Evolutionary conservation across 768 basidiomycete species (phyloP), one percentile per base, ranked within the genome.

Genomic region (Thelephora aurantiotincta): DNA sequence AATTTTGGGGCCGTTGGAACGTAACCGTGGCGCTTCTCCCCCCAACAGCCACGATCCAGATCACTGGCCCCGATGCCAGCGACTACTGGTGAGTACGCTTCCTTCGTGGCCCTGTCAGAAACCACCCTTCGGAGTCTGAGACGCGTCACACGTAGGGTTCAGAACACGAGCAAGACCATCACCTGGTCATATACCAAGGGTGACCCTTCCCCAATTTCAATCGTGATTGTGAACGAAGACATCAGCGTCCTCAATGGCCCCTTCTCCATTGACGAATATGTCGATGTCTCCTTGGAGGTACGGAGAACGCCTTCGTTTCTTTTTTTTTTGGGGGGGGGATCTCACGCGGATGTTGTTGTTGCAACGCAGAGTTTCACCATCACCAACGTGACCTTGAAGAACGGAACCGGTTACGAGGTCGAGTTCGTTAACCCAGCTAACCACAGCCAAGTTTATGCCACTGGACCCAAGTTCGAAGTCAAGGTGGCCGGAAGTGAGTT

Each of bases 401-500:
- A 43, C 16, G 64, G 54, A 5, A 44, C 49, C 22, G 54, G 54
- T 41, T 70, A 67, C 54, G 50, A 53, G 44, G 63, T 70, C 43
- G 54, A 56, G 46, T 68, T 69, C 50, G 57, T 65, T 38, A 65
- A 63, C 54, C 54, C 61, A 14, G 42, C 45, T 18, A 65, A 69
- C 54, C 6, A n/a, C 14, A 52, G 54, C 11, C 52, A 66, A 26
- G 51, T 68, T 30, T 59, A 56, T 48, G 68, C 67, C 1, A 54
- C 50, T 26, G 63, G 62, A 53, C 23, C 56, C 16, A 33, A 51
- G 4, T 70, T 70, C 53, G 54, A 57, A 30, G 64, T 70, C 16
- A 62, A 57, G 53, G 52, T 65, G n/a, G 42, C 57, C 9, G 67
- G 67, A 43, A 67, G 67, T 68, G 51, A 48, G 67, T 60, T 22